A percentile compares a stretch with the other conserved stretches of the same genome.
These are phyloP conservation scores for Tilletia walkeri DNA, from an alignment of 1,284 basidiomycete species.

Conservation along the genomic window DNA sequence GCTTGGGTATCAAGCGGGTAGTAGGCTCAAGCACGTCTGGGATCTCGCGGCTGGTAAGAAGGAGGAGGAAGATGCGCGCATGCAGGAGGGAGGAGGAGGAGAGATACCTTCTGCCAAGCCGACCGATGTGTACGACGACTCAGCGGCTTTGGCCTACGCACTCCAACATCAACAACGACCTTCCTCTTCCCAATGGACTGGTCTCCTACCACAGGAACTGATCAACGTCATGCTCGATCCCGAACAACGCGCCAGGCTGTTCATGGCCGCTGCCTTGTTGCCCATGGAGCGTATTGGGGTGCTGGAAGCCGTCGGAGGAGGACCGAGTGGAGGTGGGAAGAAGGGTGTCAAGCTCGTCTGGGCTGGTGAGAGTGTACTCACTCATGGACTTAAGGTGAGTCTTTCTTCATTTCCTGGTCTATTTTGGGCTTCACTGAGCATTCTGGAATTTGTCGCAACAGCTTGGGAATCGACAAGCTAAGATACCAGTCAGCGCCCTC, in stretches of 20 bases:
- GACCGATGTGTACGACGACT: too few relatives aligned
- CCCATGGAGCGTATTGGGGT: conserved; percentile 33
- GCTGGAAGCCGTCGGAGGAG: conserved; percentile 23
- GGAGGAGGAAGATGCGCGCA: too few relatives aligned
- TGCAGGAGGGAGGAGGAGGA: too few relatives aligned
- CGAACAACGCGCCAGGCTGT: conserved; percentile 33
- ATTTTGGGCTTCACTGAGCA: too few relatives aligned
- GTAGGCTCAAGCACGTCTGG: too few relatives aligned
- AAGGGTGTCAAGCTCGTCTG: conserved; percentile 42
- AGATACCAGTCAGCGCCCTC: conserved; percentile 36
- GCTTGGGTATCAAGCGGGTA: too few relatives aligned
- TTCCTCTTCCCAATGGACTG: conserved; percentile 18
- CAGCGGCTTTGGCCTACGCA: too few relatives aligned
- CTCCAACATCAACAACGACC: too few relatives aligned
- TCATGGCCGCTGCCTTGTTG: conserved; percentile 35
- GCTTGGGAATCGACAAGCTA: conserved; percentile 43
- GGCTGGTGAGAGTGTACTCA: conserved; percentile 42
- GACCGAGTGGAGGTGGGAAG: not conserved
- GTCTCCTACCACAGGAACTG: conserved; percentile 26
- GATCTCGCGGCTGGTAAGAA: too few relatives aligned
- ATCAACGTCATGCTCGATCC: conserved; percentile 22
- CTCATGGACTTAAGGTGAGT: conserved; percentile 45
- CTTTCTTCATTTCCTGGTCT: not conserved
- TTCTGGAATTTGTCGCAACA: too few relatives aligned
- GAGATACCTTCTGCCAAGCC: too few relatives aligned